phyloP scores from a whole-genome alignment of 148 eudicot species.

The Suaeda aralocaspica region DNA sequence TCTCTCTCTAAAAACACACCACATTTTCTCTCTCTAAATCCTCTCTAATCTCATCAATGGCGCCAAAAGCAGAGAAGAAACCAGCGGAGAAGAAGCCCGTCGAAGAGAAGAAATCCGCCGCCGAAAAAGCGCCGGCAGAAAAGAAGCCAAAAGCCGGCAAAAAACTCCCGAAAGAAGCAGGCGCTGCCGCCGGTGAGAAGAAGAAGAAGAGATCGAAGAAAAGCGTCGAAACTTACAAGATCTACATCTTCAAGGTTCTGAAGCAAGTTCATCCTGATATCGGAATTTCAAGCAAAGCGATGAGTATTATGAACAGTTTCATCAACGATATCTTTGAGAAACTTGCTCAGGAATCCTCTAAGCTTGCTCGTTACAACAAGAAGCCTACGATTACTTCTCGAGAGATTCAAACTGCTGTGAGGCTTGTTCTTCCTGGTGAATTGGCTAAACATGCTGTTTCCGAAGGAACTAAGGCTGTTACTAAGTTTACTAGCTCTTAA shows the following conservation, averaged over 20 bases:
- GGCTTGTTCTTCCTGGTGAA: constrained; percentile 43
- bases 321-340: constrained; percentile 54
- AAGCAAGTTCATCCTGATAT: constrained; percentile 55
- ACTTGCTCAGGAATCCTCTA: constrained; percentile 42
- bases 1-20: not conserved
- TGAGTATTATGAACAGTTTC: constrained; percentile 55
- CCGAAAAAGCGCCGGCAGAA: constrained; percentile 39
- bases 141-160: constrained; percentile 51
- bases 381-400: constrained; percentile 42
- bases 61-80: constrained; percentile 48
- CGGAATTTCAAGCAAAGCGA: constrained; percentile 52
- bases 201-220: constrained; percentile 51
- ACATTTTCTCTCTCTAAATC: not conserved
- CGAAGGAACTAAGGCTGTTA: constrained; percentile 43
- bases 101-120: constrained; percentile 32
- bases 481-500: constrained; percentile 36
- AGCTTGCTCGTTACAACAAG: constrained; percentile 40
- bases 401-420: constrained; percentile 43
- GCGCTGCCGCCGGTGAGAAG: constrained; percentile 40
- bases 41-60: constrained; percentile 19
- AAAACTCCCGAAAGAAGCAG: constrained; percentile 41
- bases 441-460: constrained; percentile 46
- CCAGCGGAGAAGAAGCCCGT: constrained; percentile 43
- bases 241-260: constrained; percentile 51
- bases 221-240: constrained; percentile 53